These are phyloP conservation scores for Leccinum variicolor DNA, from an alignment of 768 basidiomycete genomes.

Conservation along the genomic window DNA sequence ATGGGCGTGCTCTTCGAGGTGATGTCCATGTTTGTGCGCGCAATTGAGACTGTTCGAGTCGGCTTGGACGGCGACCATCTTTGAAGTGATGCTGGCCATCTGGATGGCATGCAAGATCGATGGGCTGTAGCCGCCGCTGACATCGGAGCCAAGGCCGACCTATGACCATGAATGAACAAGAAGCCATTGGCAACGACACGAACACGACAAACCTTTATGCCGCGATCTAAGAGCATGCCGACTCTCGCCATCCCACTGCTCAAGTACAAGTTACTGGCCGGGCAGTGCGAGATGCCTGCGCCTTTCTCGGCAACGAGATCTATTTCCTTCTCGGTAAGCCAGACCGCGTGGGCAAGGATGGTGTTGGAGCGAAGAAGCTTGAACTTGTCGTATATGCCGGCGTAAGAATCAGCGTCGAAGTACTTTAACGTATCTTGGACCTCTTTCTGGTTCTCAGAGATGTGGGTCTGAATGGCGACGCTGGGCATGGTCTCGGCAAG, in stretches of 20 bases:
- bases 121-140: constrained; percentile 81
- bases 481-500: constrained; percentile 56
- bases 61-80: constrained; percentile 58
- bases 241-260: constrained; percentile 82
- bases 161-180: constrained; percentile 25
- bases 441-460: constrained; percentile 81
- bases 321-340: constrained; percentile 72
- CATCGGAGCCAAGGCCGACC: constrained; percentile 95
- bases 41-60: constrained; percentile 10
- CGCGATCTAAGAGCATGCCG: constrained; percentile 73
- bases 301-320: constrained; percentile 58
- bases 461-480: constrained; percentile 88
- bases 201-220: constrained; percentile 66
- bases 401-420: constrained; percentile 71
- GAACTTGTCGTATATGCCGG: constrained; percentile 77
- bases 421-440: constrained; percentile 59
- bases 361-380: constrained; percentile 77
- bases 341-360: constrained; percentile 84
- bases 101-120: constrained; percentile 77
- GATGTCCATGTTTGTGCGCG: background rate
- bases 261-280: constrained; percentile 90
- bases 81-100: constrained; percentile 77
- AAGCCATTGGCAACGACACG: constrained; percentile 1
- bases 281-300: constrained; percentile 89
- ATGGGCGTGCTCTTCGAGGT: background rate